Base-by-base conservation (phyloP, 2,329 filamentous ascomycete genomes). In the Aspergillus sp. region DNA sequence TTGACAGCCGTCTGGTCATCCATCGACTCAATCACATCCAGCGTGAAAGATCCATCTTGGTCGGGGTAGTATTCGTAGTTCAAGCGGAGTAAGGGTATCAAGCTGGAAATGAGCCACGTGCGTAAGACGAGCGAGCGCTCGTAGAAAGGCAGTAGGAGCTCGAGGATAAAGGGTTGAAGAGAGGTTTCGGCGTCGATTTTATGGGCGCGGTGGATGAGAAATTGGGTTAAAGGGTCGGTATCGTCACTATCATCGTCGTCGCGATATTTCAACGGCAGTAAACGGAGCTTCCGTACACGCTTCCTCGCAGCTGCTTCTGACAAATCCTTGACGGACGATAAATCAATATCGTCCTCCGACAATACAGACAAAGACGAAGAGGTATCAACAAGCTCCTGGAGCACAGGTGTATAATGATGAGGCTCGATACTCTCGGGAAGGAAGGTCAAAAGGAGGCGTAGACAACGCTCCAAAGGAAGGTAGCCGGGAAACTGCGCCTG, bases 31-130 rank as follows among this genome's bases (percentile, higher is more conserved):
- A 84, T 71, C 1, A 74, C 69, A 41, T 74, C 71, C 41, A 85
- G 59, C 7, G 75, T 71, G 6, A 75, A 59, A 1, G 62, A 53
- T 9, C 69, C 66, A 19, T 73, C 63, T 12, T 61, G 67, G n/a
- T 75, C 68, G 0, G 77, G 75, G 50, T 84, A 83, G 60, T 82
- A 84, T 62, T 84, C 80, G 60, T 82, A 81, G 55, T 80, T 77
- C 43, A 83, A 65, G 44, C 82, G 74, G 20, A 83, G 67, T 6
- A 83, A 64, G 5, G 82, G 82, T 33, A 84, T 65, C 9, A 81
- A 70, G 41, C 72, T 77, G 10, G 80, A 81, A 37, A 84, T 75
- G 54, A 80, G 75, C 81, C 81, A 85, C 46, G 70, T 75, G 50
- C 75, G 72, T 41, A 85, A 63, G 49, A 70, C 69, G 30, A 76